Base-by-base conservation (phyloP, 306 rosid species). In the Vachellia pachyceras region DNA sequence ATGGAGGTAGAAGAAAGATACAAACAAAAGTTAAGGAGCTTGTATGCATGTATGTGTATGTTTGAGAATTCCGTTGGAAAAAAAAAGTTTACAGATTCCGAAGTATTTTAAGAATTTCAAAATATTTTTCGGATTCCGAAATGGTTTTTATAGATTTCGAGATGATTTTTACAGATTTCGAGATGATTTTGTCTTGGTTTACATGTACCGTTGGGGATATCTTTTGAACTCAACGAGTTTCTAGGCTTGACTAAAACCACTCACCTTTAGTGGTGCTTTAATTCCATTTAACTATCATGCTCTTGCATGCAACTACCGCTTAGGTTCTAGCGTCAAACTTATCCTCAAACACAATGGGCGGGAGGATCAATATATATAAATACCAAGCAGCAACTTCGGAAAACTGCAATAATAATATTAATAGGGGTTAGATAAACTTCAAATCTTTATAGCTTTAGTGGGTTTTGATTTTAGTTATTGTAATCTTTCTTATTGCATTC, bases 211-310 rank as follows among this genome's bases (percentile, higher is more conserved):
- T n/a, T n/a, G n/a, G n/a, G n/a, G n/a, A n/a, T 65, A 36, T 65
- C 23, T 82, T 77, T 83, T 78, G 66, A 20, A 54, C 25, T 67
- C 44, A 69, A 69, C 87, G 75, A 75, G 84, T 79, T 84, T 84
- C 81, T 79, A 84, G 75, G 84, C 75, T 84, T 84, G 81, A 69
- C 78, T 58, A 64, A 69, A 44, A 77, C 75, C 84, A 60, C 78
- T 37, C 13, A 37, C 41, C 74, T 74, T 39, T 80, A 57, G 20
- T 61, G 63, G 46, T 66, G 80, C 45, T 50, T 50, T 49, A 49
- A 15, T 49, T 50, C 47, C 47, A 42, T 55, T 83, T 72, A 20
- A 68, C 66, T 23, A 57, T 73, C 20, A 3, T 55, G 35, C 33
- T 5, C 49, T 60, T 69, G 74, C 78, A 75, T 79, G 84, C 72